These are phyloP conservation scores for Cucurbita maxima DNA, from an alignment of 306 rosid species.

Conservation along the genomic window DNA sequence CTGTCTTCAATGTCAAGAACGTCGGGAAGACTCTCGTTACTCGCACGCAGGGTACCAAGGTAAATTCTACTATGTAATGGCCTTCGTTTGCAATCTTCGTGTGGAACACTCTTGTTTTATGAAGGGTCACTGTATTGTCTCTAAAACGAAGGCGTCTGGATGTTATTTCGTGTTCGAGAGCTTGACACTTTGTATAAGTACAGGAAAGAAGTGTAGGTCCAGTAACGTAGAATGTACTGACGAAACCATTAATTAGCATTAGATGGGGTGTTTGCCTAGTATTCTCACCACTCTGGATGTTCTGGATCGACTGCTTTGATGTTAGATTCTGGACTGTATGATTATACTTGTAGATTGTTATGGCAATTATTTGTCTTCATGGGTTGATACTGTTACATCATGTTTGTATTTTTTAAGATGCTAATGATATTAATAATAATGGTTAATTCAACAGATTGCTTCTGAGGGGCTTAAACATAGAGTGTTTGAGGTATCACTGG, in stretches of 20 bases:
- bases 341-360: background rate
- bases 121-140: background rate
- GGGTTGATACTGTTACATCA: background rate
- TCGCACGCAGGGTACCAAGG: constrained; percentile 98
- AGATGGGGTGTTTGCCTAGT: background rate
- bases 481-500: constrained; percentile 82
- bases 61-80: background rate
- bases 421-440: background rate
- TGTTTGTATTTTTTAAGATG: background rate
- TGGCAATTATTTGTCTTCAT: background rate
- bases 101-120: background rate
- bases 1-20: constrained; percentile 42
- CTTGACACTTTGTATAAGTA: background rate
- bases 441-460: constrained; percentile 48
- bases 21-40: constrained; percentile 85
- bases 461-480: constrained; percentile 92
- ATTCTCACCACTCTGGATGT: background rate
- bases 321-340: too few relatives aligned
- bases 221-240: background rate
- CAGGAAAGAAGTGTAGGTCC: background rate
- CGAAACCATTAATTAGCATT: background rate
- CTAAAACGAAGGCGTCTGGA: background rate
- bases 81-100: background rate
- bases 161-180: background rate
- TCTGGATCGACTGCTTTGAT: background rate